A percentile compares a stretch with the other conserved stretches of the same genome.
phyloP scores from a whole-genome alignment of 108 stramenopile species.

The Conticribra weissflogii region DNA sequence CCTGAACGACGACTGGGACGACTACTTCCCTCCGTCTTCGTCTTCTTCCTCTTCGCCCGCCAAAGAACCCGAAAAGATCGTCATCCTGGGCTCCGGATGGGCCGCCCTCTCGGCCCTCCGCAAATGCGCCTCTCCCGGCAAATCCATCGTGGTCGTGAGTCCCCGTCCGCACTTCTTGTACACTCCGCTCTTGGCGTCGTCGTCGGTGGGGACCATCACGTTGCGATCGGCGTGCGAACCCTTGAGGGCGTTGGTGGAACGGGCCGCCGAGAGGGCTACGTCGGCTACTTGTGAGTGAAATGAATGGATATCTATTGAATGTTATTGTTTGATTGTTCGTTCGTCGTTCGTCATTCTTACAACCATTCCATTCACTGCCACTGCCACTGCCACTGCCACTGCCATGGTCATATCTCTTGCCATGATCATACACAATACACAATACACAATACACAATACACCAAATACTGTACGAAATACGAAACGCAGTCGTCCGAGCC shows the following conservation, averaged over 20 bases:
- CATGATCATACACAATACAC: no score
- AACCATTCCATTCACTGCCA: no score
- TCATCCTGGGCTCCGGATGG: constrained; percentile 44
- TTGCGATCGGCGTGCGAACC: constrained; percentile 70
- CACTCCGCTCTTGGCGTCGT: constrained; percentile 74
- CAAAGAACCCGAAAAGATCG: constrained; percentile 13
- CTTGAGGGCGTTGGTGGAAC: constrained; percentile 51
- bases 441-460: no score
- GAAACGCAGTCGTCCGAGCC: constrained; percentile 70
- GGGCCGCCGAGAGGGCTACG: constrained; percentile 8
- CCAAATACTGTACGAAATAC: no score
- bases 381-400: no score
- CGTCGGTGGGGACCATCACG: constrained; percentile 71
- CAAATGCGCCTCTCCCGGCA: constrained; percentile 20
- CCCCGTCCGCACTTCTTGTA: constrained; percentile 44
- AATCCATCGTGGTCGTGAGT: constrained; percentile 37
- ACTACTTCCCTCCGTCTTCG: constrained; percentile 11
- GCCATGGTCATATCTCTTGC: no score
- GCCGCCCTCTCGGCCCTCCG: constrained; percentile 26
- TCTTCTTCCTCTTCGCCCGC: no score
- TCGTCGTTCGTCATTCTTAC: no score
- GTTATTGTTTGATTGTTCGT: no score
- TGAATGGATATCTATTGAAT: no score
- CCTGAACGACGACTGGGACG: constrained; percentile 38
- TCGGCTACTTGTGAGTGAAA: constrained; percentile 44